Conservation (phyloP, 768 basidiomycete species). For the Rhodocollybia butyracea region DNA sequence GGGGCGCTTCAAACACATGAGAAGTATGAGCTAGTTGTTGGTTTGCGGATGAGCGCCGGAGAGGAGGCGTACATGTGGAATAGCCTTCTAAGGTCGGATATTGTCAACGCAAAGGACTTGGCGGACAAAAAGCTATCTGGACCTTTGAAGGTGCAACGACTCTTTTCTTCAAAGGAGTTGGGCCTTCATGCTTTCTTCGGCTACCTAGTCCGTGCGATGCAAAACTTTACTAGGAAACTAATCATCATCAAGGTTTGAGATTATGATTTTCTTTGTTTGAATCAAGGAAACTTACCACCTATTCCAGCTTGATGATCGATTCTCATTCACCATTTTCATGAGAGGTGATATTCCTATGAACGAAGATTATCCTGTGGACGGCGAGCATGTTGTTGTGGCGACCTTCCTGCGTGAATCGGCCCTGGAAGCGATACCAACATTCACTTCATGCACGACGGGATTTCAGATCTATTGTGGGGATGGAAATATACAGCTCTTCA, state of each 20-base stretch:
- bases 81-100: conserved; percentile 58
- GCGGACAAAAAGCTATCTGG: conserved; percentile 46
- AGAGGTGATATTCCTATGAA: conserved; percentile 56
- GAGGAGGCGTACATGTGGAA: conserved; percentile 59
- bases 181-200: conserved; percentile 59
- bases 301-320: conserved; percentile 55
- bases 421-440: conserved; percentile 28
- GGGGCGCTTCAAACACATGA: conserved; percentile 51
- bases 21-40: conserved; percentile 48
- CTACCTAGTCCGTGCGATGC: conserved; percentile 51
- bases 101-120: conserved; percentile 48
- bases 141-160: conserved; percentile 54
- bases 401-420: conserved; percentile 20
- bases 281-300: not conserved
- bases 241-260: conserved; percentile 50
- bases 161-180: conserved; percentile 55
- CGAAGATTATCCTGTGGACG: conserved; percentile 50
- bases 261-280: not conserved
- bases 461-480: conserved; percentile 57
- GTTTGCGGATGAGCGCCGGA: conserved; percentile 35
- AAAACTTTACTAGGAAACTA: conserved; percentile 57
- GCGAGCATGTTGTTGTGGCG: conserved; percentile 54
- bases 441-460: conserved; percentile 47
- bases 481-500: conserved; percentile 55
- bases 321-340: conserved; percentile 62